Conservation (phyloP, 2,329 filamentous ascomycete genomes). For the Penicillium nordicum region DNA sequence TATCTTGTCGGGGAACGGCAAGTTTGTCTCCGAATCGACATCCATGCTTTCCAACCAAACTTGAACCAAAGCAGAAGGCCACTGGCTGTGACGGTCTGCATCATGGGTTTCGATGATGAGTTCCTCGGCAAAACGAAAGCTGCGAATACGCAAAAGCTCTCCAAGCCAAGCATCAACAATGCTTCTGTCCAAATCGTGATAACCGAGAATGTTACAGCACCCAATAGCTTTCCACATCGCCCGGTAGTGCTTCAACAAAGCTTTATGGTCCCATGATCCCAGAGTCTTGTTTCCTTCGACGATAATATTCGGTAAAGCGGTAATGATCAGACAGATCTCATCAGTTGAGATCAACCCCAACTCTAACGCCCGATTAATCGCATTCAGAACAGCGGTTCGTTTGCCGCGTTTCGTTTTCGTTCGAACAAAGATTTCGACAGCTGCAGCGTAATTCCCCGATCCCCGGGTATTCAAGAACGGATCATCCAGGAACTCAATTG, state of each 20-base stretch:
- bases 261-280: constrained; percentile 11
- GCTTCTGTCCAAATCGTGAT: constrained; percentile 31
- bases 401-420: constrained; percentile 16
- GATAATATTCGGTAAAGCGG: constrained; percentile 23
- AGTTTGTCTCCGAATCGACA: constrained; percentile 3
- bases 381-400: constrained; percentile 24
- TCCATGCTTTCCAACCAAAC: constrained; percentile 23
- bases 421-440: constrained; percentile 27
- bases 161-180: constrained; percentile 33
- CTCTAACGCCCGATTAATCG: constrained; percentile 31
- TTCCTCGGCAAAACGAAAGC: constrained; percentile 26
- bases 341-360: constrained; percentile 34
- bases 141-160: constrained; percentile 21
- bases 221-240: constrained; percentile 39
- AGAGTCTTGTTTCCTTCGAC: constrained; percentile 16
- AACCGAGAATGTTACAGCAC: constrained; percentile 33
- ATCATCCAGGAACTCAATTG: constrained; percentile 36
- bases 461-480: constrained; percentile 35
- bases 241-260: constrained; percentile 25
- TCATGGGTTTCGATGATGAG: constrained; percentile 31
- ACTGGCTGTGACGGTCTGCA: constrained; percentile 12
- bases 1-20: constrained; percentile 17
- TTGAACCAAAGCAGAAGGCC: constrained; percentile 29
- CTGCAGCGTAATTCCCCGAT: constrained; percentile 34
- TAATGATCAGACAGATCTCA: constrained; percentile 35